Evolutionary conservation across 2,329 filamentous ascomycete species (phyloP), one percentile per base, ranked within the genome.

Genomic region (Aspergillus alliaceus): DNA sequence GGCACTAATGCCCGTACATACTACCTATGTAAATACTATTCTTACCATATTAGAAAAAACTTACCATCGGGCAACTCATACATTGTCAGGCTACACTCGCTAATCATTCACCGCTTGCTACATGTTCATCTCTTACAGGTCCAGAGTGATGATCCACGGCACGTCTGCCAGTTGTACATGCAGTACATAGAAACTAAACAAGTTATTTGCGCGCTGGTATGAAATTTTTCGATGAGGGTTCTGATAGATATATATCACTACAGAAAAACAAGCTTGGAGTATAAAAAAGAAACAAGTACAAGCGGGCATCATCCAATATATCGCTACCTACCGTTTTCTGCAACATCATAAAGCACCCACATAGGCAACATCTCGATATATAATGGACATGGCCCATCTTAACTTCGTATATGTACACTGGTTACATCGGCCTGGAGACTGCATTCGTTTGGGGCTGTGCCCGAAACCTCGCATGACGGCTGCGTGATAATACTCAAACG

Each of bases 111-210:
- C 53, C 50, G 24, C 27, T 44, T 54, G 57, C 46, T 59, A 62
- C 57, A 57, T 64, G 61, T 56, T 54, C 54, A 32, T 44, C 48
- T 62, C 54, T 62, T 29, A 64, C 58, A 64, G 61, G 61, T 49
- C 54, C 44, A 15, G 15, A 14, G 32, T 20, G 7, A 32, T 46
- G 44, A 32, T 53, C 56, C 35, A 53, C 32, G n/a, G 51, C 46
- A 50, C 34, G 29, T 20, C 15, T 53, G 59, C 59, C 56, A 61
- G 56, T 24, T 59, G 59, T 57, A 56, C 56, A 51, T 54, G 53
- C 53, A 54, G 42, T 42, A 22, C 8, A 32, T 48, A 20, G 22
- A 15, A 22, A 48, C 27, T 47, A 31, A 20, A 31, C 12, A 7
- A 12, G 12, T 47, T 47, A 29, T 18, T 12, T 31, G 11, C 32